Base-by-base conservation (phyloP, 1,139 yeast species). In the Blastobotrys aristatus region DNA sequence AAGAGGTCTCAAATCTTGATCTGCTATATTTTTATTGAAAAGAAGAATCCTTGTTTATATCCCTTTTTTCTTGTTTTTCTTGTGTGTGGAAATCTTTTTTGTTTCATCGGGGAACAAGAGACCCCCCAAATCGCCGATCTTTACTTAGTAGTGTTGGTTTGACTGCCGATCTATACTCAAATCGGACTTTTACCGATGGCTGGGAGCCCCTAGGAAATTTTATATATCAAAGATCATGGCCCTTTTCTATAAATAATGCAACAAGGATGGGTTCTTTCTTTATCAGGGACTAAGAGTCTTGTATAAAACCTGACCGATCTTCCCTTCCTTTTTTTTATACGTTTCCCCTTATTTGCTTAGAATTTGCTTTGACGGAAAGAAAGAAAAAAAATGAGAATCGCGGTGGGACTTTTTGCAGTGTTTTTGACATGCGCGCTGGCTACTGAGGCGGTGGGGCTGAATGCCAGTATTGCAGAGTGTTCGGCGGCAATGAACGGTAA, bases 401-500 rank as follows among this genome's bases (percentile, higher is more conserved):
- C 27, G 27, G 8, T 24, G 5, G 5, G 5, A 5, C 5, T 5
- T 24, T 6, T 24, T 6, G 8, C 10, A 5, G 27, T 10, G 10
- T 24, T 24, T 10, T 6, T 10, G 27, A 6, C 27, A 24, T 24
- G 27, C 7, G 17, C 40, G 11, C 16, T 20, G n/a, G 40, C 40
- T 13, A 37, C 40, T 3, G 46, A 36, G 18, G 41, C 16, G 10
- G 41, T 36, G 4, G 31, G n/a, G 5, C 22, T 21, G 4, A 30
- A 37, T 22, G 46, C 46, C 3, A 43, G 36, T 2, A 21, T 43
- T 3, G 24, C 27, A 2, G 37, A 36, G 22, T 43, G 46, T 21
- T 16, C 14, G 2, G 36, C 35, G 8, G 37, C 35, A 10, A 43
- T 43, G 46, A 37, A 43, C 35, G 46, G 41, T 10, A 21, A 29